These are phyloP conservation scores for Amaranthus tricolor DNA, from an alignment of 179 eudicot genomes.

Conservation along the genomic window DNA sequence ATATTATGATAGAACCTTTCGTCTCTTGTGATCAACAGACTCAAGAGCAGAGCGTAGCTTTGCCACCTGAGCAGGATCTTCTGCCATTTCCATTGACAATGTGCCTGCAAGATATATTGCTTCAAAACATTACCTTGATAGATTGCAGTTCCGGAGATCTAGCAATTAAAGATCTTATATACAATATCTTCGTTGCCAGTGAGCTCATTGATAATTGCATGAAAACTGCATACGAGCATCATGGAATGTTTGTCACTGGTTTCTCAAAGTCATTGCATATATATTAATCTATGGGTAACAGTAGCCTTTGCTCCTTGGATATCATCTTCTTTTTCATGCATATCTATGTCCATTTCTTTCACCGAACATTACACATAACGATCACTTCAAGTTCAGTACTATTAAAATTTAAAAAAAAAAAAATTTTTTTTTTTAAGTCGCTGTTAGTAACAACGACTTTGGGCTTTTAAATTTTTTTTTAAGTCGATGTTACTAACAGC, in stretches of 20 bases:
- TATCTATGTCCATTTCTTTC: neutral
- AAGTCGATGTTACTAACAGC: too few relatives aligned
- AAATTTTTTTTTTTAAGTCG: too few relatives aligned
- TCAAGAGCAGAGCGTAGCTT: constrained; percentile 97
- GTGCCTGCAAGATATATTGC: constrained; percentile 58
- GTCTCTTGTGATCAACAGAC: constrained; percentile 98
- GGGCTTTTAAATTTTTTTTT: too few relatives aligned
- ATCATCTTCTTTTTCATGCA: neutral
- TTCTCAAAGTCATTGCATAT: neutral
- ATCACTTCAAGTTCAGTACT: too few relatives aligned
- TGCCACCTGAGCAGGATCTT: constrained; percentile 77
- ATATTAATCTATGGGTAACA: neutral
- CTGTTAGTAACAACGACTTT: too few relatives aligned
- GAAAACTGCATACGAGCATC: neutral
- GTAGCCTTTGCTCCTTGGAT: neutral
- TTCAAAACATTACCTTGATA: constrained; percentile 53
- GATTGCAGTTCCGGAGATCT: constrained; percentile 97
- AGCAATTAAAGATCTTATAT: constrained; percentile 92
- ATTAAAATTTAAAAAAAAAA: too few relatives aligned
- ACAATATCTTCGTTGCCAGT: constrained; percentile 43
- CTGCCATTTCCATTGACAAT: constrained; percentile 85
- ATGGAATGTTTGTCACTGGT: neutral
- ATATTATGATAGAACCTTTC: constrained; percentile 53
- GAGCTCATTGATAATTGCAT: neutral
- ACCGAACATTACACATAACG: neutral